Conservation (phyloP, 345 rosid genomes). For the Citrus mangshanensis region DNA sequence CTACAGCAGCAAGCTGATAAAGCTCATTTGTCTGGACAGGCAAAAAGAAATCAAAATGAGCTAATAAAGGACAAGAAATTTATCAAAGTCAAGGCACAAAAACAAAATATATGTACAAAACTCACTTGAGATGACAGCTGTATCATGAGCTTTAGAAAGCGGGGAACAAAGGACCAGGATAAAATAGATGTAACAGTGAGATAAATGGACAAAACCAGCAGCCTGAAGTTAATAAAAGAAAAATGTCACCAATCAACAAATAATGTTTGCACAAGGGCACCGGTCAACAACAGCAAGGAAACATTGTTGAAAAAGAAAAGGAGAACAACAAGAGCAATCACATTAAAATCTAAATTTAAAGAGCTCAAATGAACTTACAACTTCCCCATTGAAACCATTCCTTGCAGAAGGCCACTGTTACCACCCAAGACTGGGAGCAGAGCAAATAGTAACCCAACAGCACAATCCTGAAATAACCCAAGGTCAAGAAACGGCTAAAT, state of each 20-base stretch:
- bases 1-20: constrained; percentile 97
- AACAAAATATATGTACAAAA: not conserved
- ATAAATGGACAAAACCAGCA: constrained; percentile 71
- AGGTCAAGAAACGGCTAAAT: constrained; percentile 15
- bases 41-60: constrained; percentile 16
- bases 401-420: constrained; percentile 75
- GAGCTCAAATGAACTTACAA: constrained; percentile 50
- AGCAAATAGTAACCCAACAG: constrained; percentile 91
- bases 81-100: constrained; percentile 10
- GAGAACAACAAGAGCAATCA: not conserved
- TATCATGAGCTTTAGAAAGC: constrained; percentile 92
- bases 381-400: constrained; percentile 93
- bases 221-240: constrained; percentile 41
- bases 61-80: not conserved
- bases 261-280: constrained; percentile 7
- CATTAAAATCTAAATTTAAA: not conserved
- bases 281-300: constrained; percentile 1
- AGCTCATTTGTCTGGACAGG: constrained; percentile 87
- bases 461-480: constrained; percentile 72
- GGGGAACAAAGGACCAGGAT: constrained; percentile 97
- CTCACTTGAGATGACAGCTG: constrained; percentile 97
- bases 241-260: not conserved
- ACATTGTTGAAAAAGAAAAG: not conserved
- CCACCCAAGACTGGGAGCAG: constrained; percentile 98
- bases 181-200: constrained; percentile 70